phyloP scores from a whole-genome alignment of 441 rosid species.

The Hura crepitans region DNA sequence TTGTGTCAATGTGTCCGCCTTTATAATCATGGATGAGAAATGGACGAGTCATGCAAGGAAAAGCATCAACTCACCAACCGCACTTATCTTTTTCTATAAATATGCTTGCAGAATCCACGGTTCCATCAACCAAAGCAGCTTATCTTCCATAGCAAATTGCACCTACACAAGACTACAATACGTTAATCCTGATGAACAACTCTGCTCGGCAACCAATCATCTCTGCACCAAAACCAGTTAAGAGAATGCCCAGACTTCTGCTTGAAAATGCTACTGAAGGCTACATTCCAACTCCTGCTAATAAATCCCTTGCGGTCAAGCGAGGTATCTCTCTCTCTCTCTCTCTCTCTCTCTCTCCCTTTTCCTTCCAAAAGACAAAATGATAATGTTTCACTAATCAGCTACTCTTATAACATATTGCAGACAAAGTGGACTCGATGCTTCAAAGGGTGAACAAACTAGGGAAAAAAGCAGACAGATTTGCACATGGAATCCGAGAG shows the following conservation, averaged over 20 bases:
- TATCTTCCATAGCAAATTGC: neutral
- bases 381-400: neutral
- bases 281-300: conserved; percentile 33
- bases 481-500: conserved; percentile 44
- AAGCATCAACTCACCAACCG: conserved; percentile 21
- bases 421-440: conserved; percentile 34
- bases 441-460: conserved; percentile 41
- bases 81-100: conserved; percentile 23
- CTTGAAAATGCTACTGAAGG: conserved; percentile 23
- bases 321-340: conserved; percentile 18
- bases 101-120: conserved; percentile 16
- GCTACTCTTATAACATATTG: conserved; percentile 8
- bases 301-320: conserved; percentile 29
- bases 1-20: conserved; percentile 18
- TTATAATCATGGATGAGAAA: conserved; percentile 33
- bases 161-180: neutral
- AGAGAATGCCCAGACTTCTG: conserved; percentile 30
- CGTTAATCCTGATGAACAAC: conserved; percentile 27
- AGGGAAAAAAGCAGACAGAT: conserved; percentile 47
- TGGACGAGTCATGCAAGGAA: conserved; percentile 37
- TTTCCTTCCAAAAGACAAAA: neutral
- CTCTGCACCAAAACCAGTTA: conserved; percentile 17
- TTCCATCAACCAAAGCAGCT: conserved; percentile 21
- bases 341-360: neutral
- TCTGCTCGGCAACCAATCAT: conserved; percentile 23